These are phyloP conservation scores for Tylopilus plumbeoviolaceoides DNA, from an alignment of 768 basidiomycete species.

Conservation along the genomic window DNA sequence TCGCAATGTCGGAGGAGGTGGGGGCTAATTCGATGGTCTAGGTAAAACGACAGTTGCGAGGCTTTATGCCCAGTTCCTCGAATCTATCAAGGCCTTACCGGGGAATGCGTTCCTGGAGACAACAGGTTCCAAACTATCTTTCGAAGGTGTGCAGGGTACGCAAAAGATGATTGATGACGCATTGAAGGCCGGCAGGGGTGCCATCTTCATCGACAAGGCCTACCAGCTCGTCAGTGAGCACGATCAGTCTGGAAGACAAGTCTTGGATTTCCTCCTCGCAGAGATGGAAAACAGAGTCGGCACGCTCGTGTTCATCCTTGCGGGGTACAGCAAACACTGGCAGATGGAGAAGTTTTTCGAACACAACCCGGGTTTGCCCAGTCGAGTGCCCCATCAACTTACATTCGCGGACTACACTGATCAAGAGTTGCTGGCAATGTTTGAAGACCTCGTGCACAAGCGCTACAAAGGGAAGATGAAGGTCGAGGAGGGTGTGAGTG, in stretches of 20 bases:
- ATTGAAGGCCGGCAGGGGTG: constrained; percentile 55
- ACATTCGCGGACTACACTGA: constrained; percentile 63
- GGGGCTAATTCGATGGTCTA: constrained; percentile 18
- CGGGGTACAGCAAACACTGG: constrained; percentile 65
- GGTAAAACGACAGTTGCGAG: constrained; percentile 72
- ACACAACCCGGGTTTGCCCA: constrained; percentile 66
- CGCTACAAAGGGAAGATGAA: constrained; percentile 49
- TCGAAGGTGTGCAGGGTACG: constrained; percentile 51
- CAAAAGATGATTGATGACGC: constrained; percentile 52
- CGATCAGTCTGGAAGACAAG: constrained; percentile 49
- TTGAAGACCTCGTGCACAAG: constrained; percentile 44
- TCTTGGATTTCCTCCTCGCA: constrained; percentile 66
- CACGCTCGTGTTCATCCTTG: constrained; percentile 64
- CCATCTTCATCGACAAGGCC: constrained; percentile 71
- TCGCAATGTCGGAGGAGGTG: background rate
- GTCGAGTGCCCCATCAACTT: constrained; percentile 61
- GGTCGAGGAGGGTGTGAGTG: constrained; percentile 51
- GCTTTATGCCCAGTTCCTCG: constrained; percentile 59
- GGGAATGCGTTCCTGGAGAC: constrained; percentile 57
- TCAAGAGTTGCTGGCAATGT: constrained; percentile 50
- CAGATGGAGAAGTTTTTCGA: constrained; percentile 79
- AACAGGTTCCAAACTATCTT: constrained; percentile 56
- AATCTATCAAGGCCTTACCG: constrained; percentile 52
- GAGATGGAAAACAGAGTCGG: constrained; percentile 74
- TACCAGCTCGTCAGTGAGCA: constrained; percentile 58